These are phyloP conservation scores for Aspergillus viridinutans DNA, from an alignment of 2,329 filamentous ascomycete species.

Conservation along the genomic window DNA sequence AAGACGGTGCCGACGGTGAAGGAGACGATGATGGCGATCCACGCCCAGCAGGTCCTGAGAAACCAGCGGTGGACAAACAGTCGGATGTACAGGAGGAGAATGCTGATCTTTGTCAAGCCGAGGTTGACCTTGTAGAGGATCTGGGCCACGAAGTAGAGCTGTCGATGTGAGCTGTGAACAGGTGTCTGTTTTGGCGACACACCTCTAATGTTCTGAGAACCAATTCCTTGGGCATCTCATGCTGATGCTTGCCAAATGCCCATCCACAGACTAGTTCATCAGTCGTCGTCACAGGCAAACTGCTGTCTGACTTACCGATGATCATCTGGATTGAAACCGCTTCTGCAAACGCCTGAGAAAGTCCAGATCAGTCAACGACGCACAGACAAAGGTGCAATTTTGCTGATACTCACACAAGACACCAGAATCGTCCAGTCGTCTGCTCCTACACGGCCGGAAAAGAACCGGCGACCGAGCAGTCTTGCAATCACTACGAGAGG, in stretches of 20 bases:
- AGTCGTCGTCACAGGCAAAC: too few relatives aligned
- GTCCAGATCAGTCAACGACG: not conserved
- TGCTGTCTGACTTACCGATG: constrained; percentile 11
- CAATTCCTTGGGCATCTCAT: constrained; percentile 9
- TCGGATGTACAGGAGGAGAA: constrained; percentile 19
- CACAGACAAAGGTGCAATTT: not conserved
- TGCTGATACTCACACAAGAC: constrained; percentile 7
- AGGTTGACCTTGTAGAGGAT: constrained; percentile 23
- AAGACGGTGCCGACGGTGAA: constrained; percentile 18
- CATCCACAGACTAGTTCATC: constrained; percentile 12
- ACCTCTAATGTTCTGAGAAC: constrained; percentile 14
- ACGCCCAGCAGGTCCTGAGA: constrained; percentile 12
- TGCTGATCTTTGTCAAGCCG: constrained; percentile 22
- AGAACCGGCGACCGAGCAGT: constrained; percentile 12
- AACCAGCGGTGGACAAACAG: constrained; percentile 20
- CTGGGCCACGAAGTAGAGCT: constrained; percentile 21
- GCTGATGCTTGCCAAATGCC: constrained; percentile 18
- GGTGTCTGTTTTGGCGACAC: not conserved
- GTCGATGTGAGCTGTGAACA: not conserved
- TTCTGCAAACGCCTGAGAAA: constrained; percentile 14
- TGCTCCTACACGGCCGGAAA: constrained; percentile 11
- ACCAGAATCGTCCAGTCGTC: constrained; percentile 19
- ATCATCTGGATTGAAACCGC: constrained; percentile 20
- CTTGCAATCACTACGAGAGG: constrained; percentile 16
- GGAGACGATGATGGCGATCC: constrained; percentile 15